phyloP scores from a whole-genome alignment of 2,329 filamentous ascomycete genomes.

The Canariomyces notabilis region DNA sequence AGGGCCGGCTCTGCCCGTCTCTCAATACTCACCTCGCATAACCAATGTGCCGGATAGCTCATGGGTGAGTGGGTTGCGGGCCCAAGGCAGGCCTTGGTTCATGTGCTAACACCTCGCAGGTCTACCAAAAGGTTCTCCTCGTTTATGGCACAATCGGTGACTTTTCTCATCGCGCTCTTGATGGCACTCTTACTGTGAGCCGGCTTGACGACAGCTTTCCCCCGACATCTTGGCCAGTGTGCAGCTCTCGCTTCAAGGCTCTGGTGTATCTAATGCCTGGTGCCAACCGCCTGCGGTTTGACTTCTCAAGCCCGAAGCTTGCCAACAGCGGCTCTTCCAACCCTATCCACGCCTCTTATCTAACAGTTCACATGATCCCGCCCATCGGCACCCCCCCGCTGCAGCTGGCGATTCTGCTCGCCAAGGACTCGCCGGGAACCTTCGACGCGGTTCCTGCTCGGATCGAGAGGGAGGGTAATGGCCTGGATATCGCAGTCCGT shows the following conservation, averaged over 20 bases:
- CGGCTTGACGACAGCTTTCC: constrained; percentile 85
- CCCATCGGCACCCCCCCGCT: constrained; percentile 73
- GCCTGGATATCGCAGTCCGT: constrained; percentile 69
- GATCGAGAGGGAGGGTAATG: constrained; percentile 74
- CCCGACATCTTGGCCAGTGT: constrained; percentile 78
- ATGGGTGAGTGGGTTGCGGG: constrained; percentile 58
- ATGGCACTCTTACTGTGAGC: constrained; percentile 73
- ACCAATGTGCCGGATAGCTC: constrained; percentile 74
- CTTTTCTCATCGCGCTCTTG: constrained; percentile 58
- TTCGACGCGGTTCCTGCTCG: constrained; percentile 79
- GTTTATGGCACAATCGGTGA: constrained; percentile 80
- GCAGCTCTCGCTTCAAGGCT: constrained; percentile 85
- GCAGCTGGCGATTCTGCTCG: constrained; percentile 82
- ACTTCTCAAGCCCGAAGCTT: constrained; percentile 80
- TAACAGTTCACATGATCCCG: constrained; percentile 83
- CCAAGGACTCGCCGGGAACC: constrained; percentile 78
- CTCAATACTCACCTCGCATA: constrained; percentile 75
- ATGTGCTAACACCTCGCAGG: constrained; percentile 46
- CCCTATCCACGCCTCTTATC: constrained; percentile 70
- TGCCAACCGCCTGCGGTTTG: constrained; percentile 80
- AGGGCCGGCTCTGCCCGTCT: constrained; percentile 54
- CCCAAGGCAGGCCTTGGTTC: not conserved
- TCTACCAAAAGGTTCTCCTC: constrained; percentile 84
- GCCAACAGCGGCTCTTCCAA: constrained; percentile 62
- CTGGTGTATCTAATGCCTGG: constrained; percentile 87